Percentiles rank a stretch among this genome's conserved stretches.
Evolutionary conservation across 148 eudicot species (phyloP).

Genomic region (Fallopia convolvulus): DNA sequence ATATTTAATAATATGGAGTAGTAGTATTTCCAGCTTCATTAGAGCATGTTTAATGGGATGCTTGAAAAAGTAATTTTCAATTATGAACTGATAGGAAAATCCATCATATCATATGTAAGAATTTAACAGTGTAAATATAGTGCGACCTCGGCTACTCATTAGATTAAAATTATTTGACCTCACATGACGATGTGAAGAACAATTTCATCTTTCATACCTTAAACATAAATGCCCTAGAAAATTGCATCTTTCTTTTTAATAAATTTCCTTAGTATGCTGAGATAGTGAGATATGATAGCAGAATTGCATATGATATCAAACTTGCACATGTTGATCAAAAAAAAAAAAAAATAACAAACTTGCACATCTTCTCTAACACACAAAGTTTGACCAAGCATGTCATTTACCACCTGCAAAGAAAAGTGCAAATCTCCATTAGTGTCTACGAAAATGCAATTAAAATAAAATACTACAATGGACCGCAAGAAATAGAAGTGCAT

Average conservation of each 20-base stretch:
- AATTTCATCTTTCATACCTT: conserved; percentile 78
- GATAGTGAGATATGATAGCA: no score
- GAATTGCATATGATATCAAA: no score
- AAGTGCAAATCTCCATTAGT: no score
- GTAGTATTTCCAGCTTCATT: conserved; percentile 99
- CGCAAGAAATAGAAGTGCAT: no score
- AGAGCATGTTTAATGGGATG: no score
- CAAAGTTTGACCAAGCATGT: conserved; percentile 64
- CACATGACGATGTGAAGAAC: conserved; percentile 79
- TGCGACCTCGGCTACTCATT: conserved; percentile 79
- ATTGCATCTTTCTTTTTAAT: no score
- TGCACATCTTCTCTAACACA: conserved; percentile 64
- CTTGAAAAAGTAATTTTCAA: no score
- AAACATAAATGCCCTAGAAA: conserved; percentile 64
- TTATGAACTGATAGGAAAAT: no score
- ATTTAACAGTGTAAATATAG: conserved; percentile 66
- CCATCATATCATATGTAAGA: neutral
- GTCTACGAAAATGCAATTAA: neutral
- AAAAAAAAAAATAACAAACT: conserved; percentile 27
- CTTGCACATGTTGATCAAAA: no score
- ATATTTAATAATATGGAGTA: conserved; percentile 69
- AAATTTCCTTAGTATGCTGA: neutral
- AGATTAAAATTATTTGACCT: conserved; percentile 71
- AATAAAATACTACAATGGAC: no score
- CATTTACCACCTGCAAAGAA: conserved; percentile 56